Base-by-base conservation (phyloP, 73 alveolate species). In the Symbiodinium natans region DNA sequence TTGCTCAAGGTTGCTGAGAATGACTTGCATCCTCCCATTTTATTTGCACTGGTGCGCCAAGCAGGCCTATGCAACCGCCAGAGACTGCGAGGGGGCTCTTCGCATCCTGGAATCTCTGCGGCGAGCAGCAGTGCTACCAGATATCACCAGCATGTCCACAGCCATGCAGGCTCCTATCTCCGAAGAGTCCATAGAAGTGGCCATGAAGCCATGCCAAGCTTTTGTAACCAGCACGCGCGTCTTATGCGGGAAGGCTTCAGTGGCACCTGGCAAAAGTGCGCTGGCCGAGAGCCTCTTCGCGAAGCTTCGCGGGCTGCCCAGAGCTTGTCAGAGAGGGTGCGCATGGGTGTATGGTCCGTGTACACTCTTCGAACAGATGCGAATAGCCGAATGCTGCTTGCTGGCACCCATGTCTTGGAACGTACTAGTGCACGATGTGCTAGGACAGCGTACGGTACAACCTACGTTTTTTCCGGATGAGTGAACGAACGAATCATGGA, bases 1-100 rank as follows among this genome's bases (percentile, higher is more conserved):
- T 34, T 88, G 48, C 43, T 88, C 68, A 88, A 88, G 95, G 95
- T 71, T 23, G 77, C 77, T 63, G 29, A 21, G 34, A 63, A 7
- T 25, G 77, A 21, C 17, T 17, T 21, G 17, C 17, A 27, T 27
- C 13, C n/a, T 52, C 68, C 13, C n/a, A 27, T 4, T 4, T 11
- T n/a, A n/a, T n/a, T 46, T 46, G 59, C 59, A 63, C 31, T 21
- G 31, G 7, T 63, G 77, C 77, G n/a, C n/a, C n/a, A n/a, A n/a
- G n/a, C 40, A 23, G 77, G 77, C 77, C 31, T 63, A 63, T 27
- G 77, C 77, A 21, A 27, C 77, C 25, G 39, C 31, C 77, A 63
- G 31, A 63, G 77, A 63, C 77, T 25, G 77, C 77, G 36, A 63
- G 77, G 77, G 77, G 36, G 77, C 77, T 7, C 15, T 27, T 31